Percentiles rank a stretch among this genome's conserved stretches.
phyloP scores from a whole-genome alignment of 805 yeast genomes.

The Teunomyces barrocoloradensis region DNA sequence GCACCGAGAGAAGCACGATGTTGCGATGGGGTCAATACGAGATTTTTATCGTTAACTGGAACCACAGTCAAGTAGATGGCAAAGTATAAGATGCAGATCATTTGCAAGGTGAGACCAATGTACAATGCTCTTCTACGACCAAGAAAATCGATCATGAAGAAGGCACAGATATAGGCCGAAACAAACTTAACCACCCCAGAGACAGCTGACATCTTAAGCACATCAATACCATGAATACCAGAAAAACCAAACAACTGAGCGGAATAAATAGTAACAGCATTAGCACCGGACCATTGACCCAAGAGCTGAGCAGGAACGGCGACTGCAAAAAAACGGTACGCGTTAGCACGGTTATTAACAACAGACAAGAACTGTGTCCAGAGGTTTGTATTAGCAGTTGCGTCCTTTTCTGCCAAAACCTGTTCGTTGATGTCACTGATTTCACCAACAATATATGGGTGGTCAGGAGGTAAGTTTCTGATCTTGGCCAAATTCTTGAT shows the following conservation, averaged over 20 bases:
- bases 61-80: conserved; percentile 22
- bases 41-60: conserved; percentile 15
- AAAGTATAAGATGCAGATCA: conserved; percentile 16
- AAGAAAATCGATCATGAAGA: conserved; percentile 22
- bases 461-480: conserved; percentile 20
- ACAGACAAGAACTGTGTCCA: conserved; percentile 14
- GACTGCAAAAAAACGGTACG: conserved; percentile 21
- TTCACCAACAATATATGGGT: conserved; percentile 23
- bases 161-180: conserved; percentile 21
- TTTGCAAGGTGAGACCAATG: conserved; percentile 20
- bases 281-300: conserved; percentile 28
- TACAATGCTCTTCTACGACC: conserved; percentile 22
- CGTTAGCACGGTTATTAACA: conserved; percentile 15
- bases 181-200: conserved; percentile 24
- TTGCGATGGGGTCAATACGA: conserved; percentile 12
- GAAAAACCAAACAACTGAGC: conserved; percentile 20
- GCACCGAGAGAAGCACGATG: conserved; percentile 18
- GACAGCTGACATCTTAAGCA: conserved; percentile 22
- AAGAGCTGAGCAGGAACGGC: conserved; percentile 17
- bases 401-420: conserved; percentile 19
- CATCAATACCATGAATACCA: conserved; percentile 19
- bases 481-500: conserved; percentile 16
- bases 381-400: conserved; percentile 12
- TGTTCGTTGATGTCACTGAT: conserved; percentile 22
- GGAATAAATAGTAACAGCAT: conserved; percentile 24